A percentile compares a stretch with the other conserved stretches of the same genome.
These are phyloP conservation scores for Leishmania martiniquensis DNA, from an alignment of 208 protist species.

Conservation along the genomic window DNA sequence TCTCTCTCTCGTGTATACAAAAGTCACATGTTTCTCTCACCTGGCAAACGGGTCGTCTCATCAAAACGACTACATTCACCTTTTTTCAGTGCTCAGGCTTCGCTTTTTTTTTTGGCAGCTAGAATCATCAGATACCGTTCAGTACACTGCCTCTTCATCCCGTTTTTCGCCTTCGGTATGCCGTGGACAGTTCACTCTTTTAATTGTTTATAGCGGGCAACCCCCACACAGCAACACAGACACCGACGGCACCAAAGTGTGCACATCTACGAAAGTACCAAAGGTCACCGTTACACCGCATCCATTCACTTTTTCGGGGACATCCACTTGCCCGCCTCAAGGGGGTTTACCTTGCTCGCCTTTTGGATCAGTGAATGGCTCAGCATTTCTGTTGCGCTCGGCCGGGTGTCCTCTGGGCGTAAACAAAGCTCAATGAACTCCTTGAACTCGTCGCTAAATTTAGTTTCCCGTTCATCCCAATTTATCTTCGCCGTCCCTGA, in stretches of 20 bases:
- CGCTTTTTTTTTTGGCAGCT: neutral
- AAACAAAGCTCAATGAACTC: constrained; percentile 85
- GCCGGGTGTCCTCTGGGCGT: constrained; percentile 48
- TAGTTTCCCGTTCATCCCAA: constrained; percentile 48
- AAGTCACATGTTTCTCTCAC: neutral
- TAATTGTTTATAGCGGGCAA: neutral
- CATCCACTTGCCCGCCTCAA: constrained; percentile 80
- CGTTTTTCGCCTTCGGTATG: neutral
- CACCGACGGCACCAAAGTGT: neutral
- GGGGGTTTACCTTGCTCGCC: constrained; percentile 55
- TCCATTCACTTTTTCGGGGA: constrained; percentile 13
- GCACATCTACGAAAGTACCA: neutral
- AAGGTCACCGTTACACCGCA: neutral
- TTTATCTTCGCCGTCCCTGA: constrained; percentile 62
- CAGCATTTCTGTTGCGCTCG: constrained; percentile 71
- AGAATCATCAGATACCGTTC: no score
- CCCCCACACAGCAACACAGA: constrained; percentile 2
- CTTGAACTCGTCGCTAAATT: constrained; percentile 71
- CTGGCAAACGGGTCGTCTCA: no score
- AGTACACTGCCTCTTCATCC: neutral
- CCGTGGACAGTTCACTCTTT: neutral
- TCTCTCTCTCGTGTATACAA: no score
- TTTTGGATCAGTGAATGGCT: constrained; percentile 81
- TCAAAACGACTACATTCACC: no score
- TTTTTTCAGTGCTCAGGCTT: no score